A percentile compares a stretch with the other conserved stretches of the same genome.
Evolutionary conservation across 768 basidiomycete species (phyloP).

Genomic region (Lentinula boryana): DNA sequence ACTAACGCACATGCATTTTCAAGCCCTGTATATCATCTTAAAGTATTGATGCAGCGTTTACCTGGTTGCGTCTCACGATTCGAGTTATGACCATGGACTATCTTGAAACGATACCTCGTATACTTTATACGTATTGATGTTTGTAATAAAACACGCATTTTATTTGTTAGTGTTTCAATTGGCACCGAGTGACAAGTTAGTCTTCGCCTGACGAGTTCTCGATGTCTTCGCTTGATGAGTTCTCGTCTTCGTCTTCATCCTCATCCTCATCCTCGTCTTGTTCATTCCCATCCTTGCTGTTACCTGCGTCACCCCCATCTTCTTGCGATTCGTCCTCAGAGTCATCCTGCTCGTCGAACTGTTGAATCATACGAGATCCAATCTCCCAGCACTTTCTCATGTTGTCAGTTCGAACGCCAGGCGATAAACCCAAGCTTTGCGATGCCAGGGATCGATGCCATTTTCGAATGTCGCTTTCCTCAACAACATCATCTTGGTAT

Average conservation of each 20-base stretch:
- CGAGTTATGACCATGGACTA: constrained; percentile 1
- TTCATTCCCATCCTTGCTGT: constrained; percentile 11
- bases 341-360: constrained; percentile 69
- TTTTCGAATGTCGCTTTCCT: constrained; percentile 81
- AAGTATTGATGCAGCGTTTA: constrained; percentile 47
- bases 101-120: background rate
- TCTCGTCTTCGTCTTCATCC: constrained; percentile 7
- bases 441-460: constrained; percentile 69
- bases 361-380: constrained; percentile 70
- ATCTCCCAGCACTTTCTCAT: constrained; percentile 65
- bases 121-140: background rate
- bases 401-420: constrained; percentile 41
- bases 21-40: constrained; percentile 77
- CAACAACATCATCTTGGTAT: constrained; percentile 90
- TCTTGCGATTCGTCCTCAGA: constrained; percentile 8
- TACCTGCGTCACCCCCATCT: constrained; percentile 5
- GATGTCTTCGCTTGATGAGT: constrained; percentile 9
- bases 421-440: constrained; percentile 41
- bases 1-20: constrained; percentile 10
- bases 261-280: constrained; percentile 12
- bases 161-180: constrained; percentile 12
- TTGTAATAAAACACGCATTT: background rate
- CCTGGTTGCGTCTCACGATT: background rate
- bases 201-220: background rate
- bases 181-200: no score